Percentiles rank a stretch among this genome's conserved stretches.
These are phyloP conservation scores for Didymella exigua DNA, from an alignment of 2,329 filamentous ascomycete genomes.

Conservation along the genomic window DNA sequence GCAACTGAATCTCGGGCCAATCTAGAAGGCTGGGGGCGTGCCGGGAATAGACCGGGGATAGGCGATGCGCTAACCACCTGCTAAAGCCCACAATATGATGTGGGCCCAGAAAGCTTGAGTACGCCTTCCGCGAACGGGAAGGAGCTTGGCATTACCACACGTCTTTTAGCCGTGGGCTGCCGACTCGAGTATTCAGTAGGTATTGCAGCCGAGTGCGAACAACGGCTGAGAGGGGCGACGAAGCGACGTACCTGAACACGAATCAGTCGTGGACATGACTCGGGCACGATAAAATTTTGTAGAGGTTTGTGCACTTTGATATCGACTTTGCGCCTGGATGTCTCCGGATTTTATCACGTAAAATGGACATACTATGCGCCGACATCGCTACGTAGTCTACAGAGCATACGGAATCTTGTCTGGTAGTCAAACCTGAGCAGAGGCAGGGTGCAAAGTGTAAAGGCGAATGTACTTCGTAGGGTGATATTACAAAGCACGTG, in stretches of 20 bases:
- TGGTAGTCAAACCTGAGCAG: not conserved
- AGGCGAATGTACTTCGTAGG: constrained; percentile 1
- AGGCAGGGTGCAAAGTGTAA: not conserved
- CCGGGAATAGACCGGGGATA: constrained; percentile 9
- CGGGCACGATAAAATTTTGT: constrained; percentile 7
- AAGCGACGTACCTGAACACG: not conserved
- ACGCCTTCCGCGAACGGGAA: constrained; percentile 12
- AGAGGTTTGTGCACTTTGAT: constrained; percentile 13
- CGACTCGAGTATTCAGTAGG: not conserved
- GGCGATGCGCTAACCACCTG: not conserved
- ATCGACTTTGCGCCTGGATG: constrained; percentile 8
- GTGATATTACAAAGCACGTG: constrained; percentile 17
- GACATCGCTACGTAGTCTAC: constrained; percentile 15
- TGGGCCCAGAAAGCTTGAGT: constrained; percentile 14
- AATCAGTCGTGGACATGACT: constrained; percentile 11
- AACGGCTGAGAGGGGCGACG: not conserved
- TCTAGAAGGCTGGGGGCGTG: constrained; percentile 1
- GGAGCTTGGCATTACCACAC: constrained; percentile 19
- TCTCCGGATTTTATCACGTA: constrained; percentile 13
- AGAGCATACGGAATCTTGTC: constrained; percentile 5
- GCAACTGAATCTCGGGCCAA: not conserved
- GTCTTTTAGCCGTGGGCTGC: not conserved
- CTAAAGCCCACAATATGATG: constrained; percentile 1
- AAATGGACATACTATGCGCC: constrained; percentile 6
- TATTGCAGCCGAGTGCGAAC: constrained; percentile 9